Conservation (phyloP, 306 rosid species). For the Rosa multiflora region DNA sequence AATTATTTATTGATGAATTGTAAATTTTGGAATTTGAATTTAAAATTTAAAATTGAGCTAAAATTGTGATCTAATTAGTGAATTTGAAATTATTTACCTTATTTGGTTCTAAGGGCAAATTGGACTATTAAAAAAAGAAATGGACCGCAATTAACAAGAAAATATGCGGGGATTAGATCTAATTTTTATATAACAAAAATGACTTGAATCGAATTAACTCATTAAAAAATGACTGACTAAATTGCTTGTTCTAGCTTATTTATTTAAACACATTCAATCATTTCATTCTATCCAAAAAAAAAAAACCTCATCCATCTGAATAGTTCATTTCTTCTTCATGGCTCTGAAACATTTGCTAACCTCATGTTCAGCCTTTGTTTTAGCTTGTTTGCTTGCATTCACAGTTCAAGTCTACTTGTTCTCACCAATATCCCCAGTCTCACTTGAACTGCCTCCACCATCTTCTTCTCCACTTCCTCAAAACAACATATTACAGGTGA, state of each 20-base stretch:
- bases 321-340: background rate
- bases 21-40: no score
- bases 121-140: no score
- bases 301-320: background rate
- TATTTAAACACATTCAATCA: background rate
- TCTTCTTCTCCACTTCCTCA: slow-evolving; percentile 28
- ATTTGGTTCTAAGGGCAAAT: no score
- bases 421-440: slow-evolving; percentile 57
- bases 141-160: no score
- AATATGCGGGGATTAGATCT: no score
- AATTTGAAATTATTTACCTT: no score
- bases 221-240: no score
- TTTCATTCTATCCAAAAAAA: background rate
- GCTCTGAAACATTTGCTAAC: slow-evolving; percentile 8
- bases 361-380: slow-evolving; percentile 35
- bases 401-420: slow-evolving; percentile 46
- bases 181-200: no score
- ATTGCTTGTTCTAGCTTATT: background rate
- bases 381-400: slow-evolving; percentile 40
- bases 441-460: slow-evolving; percentile 33
- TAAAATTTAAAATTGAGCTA: no score
- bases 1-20: no score
- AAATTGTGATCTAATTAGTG: no score
- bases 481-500: slow-evolving; percentile 52
- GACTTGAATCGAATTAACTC: no score